Evolutionary conservation across 2,329 filamentous ascomycete genomes (phyloP).

Genomic region (Mycosphaerella sp.): DNA sequence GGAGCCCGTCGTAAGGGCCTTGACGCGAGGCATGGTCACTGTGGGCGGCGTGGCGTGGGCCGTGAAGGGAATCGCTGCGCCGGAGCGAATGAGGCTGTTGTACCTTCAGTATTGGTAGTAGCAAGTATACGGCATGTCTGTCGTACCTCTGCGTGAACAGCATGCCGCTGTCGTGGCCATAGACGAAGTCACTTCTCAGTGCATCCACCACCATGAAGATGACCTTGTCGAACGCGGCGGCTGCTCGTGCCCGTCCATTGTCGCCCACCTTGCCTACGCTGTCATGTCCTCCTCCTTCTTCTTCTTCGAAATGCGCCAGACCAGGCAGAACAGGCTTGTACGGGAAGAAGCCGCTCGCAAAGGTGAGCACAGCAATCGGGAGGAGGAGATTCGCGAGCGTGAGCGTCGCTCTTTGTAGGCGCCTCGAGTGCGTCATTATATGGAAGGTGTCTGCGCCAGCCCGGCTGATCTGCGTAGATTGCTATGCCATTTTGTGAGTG

Average conservation of each 20-base stretch:
- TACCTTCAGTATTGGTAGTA: conserved; percentile 1
- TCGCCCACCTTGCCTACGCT: conserved; percentile 5
- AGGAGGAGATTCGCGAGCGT: conserved; percentile 67
- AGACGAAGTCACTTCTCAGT: conserved; percentile 92
- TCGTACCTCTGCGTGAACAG: conserved; percentile 75
- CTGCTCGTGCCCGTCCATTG: conserved; percentile 48
- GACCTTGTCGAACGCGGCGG: conserved; percentile 77
- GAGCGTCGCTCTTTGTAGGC: conserved; percentile 42
- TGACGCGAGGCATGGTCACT: conserved; percentile 96
- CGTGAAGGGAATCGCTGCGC: conserved; percentile 84
- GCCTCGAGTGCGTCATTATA: conserved; percentile 20
- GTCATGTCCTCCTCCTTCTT: conserved; percentile 9
- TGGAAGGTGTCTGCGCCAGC: background rate
- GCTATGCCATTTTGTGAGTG: background rate
- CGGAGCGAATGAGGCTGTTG: conserved; percentile 70
- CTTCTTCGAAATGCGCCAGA: conserved; percentile 50
- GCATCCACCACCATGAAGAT: conserved; percentile 99
- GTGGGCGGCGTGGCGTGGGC: conserved; percentile 94
- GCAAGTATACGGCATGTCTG: background rate
- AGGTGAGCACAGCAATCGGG: conserved; percentile 60
- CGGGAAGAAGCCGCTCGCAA: conserved; percentile 91
- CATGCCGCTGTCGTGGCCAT: conserved; percentile 72
- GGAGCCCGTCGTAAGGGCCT: conserved; percentile 93
- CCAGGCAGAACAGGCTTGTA: conserved; percentile 93
- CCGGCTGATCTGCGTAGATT: background rate